Conservation (phyloP, 768 basidiomycete genomes). For the Pleurotus cornucopiae region DNA sequence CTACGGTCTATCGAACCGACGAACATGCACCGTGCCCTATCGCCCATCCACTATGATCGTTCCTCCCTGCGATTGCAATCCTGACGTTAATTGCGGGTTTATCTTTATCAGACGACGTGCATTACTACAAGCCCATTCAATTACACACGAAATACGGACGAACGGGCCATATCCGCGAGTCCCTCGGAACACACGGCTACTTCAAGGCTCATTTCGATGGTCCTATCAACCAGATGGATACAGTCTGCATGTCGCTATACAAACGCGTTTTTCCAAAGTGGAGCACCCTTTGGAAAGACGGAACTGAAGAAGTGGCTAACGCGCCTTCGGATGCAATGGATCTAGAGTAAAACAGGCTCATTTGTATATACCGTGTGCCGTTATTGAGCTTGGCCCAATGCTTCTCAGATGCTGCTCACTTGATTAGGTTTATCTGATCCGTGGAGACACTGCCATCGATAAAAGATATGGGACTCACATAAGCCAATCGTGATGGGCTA, state of each 20-base stretch:
- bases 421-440: too few species aligned
- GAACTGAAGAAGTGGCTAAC: conserved; percentile 2
- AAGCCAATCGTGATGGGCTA: too few species aligned
- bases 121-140: conserved; percentile 92
- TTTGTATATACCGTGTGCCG: not conserved
- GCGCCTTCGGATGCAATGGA: conserved; percentile 32
- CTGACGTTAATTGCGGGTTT: not conserved
- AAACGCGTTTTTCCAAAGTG: conserved; percentile 94
- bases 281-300: conserved; percentile 49
- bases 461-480: too few species aligned
- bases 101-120: conserved; percentile 63
- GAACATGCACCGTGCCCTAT: too few species aligned
- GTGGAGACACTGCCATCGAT: too few species aligned
- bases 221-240: conserved; percentile 94
- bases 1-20: too few species aligned
- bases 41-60: not conserved
- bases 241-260: conserved; percentile 92
- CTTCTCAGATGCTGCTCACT: too few species aligned
- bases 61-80: not conserved
- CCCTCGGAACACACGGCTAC: conserved; percentile 95
- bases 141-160: conserved; percentile 90
- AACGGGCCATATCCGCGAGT: conserved; percentile 84
- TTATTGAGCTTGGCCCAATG: too few species aligned
- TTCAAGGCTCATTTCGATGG: conserved; percentile 97
- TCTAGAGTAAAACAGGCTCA: conserved; percentile 15